These are phyloP conservation scores for Ustilago curta DNA, from an alignment of 1,284 basidiomycete species.

Conservation along the genomic window DNA sequence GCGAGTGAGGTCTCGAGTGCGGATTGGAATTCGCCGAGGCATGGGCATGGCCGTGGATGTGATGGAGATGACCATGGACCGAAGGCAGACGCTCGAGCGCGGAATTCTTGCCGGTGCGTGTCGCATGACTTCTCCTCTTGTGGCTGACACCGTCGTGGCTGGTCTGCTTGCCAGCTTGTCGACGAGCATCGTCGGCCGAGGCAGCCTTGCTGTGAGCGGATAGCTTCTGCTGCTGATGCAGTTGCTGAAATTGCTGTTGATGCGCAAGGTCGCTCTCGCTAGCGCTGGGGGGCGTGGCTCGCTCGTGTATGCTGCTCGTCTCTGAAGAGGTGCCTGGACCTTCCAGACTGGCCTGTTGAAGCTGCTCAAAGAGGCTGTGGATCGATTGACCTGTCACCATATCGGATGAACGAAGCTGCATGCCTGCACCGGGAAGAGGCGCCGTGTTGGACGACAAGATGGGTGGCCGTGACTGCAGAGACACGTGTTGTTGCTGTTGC, in stretches of 20 bases:
- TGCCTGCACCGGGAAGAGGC: constrained; percentile 30
- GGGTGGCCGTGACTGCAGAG: constrained; percentile 27
- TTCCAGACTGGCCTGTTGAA: constrained; percentile 42
- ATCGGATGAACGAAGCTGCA: constrained; percentile 31
- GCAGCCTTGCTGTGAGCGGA: constrained; percentile 32
- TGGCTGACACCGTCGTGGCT: constrained; percentile 35
- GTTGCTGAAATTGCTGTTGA: constrained; percentile 23
- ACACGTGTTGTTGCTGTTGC: constrained; percentile 26
- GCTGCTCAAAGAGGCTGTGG: constrained; percentile 47
- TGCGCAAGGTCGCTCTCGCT: constrained; percentile 41
- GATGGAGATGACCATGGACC: constrained; percentile 45
- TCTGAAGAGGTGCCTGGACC: constrained; percentile 33
- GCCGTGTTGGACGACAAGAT: constrained; percentile 44
- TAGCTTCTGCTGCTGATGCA: constrained; percentile 16
- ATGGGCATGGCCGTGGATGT: constrained; percentile 38
- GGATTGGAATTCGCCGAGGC: constrained; percentile 10
- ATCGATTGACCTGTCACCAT: constrained; percentile 49
- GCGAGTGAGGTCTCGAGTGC: constrained; percentile 37
- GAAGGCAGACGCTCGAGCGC: constrained; percentile 47
- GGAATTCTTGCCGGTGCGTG: constrained; percentile 48
- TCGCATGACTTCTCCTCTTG: constrained; percentile 48
- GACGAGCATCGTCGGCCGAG: constrained; percentile 53
- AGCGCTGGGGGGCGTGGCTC: constrained; percentile 43
- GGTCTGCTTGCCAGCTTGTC: constrained; percentile 44
- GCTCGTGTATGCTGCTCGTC: constrained; percentile 34